These are phyloP conservation scores for Fonsecaea pugnacius DNA, from an alignment of 2,329 filamentous ascomycete species.

Conservation along the genomic window DNA sequence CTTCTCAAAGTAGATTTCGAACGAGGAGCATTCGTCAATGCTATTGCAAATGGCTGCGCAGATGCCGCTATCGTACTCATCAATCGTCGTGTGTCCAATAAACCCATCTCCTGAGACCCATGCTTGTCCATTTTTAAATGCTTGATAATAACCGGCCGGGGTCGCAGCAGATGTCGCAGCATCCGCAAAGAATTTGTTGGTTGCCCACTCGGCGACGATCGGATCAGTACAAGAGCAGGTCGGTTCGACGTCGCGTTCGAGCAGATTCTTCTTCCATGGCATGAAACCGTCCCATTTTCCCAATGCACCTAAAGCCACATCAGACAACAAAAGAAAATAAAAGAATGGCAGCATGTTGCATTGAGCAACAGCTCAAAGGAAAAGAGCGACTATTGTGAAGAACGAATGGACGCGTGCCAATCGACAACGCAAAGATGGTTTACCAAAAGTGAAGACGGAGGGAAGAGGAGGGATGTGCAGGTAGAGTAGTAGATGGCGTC, in stretches of 20 bases:
- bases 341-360: constrained; percentile 36
- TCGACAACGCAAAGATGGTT: constrained; percentile 22
- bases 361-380: constrained; percentile 29
- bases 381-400: constrained; percentile 26
- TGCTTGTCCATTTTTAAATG: constrained; percentile 25
- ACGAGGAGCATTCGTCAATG: constrained; percentile 30
- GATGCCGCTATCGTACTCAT: constrained; percentile 30
- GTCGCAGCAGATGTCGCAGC: constrained; percentile 23
- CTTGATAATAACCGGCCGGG: constrained; percentile 30
- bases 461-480: background rate
- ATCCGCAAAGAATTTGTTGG: constrained; percentile 22
- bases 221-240: constrained; percentile 30
- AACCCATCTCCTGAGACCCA: constrained; percentile 32
- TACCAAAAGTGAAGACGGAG: constrained; percentile 16
- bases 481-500: constrained; percentile 11
- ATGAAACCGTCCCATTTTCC: constrained; percentile 17
- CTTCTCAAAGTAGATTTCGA: constrained; percentile 35
- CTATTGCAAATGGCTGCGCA: constrained; percentile 30
- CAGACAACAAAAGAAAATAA: constrained; percentile 30
- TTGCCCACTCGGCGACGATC: constrained; percentile 21
- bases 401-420: constrained; percentile 32
- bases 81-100: constrained; percentile 30
- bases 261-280: constrained; percentile 22
- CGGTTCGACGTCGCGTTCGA: constrained; percentile 22
- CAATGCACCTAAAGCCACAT: constrained; percentile 28